These are phyloP conservation scores for Eutypella sp. DNA, from an alignment of 2,329 filamentous ascomycete species.

Conservation along the genomic window DNA sequence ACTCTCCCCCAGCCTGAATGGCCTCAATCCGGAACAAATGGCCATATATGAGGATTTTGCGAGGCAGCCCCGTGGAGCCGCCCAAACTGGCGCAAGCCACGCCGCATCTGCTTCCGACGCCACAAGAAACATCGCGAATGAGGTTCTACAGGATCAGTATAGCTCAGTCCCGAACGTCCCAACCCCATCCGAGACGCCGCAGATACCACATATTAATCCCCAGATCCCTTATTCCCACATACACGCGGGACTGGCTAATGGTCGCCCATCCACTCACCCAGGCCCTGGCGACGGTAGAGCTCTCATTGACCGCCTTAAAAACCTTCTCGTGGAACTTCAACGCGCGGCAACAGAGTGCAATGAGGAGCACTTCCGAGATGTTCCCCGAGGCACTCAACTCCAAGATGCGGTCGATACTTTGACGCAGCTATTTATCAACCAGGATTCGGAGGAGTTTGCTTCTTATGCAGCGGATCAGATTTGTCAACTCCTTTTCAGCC, in stretches of 20 bases:
- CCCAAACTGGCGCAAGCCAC: slow-evolving; percentile 52
- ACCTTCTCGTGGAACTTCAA: slow-evolving; percentile 54
- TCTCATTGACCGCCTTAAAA: slow-evolving; percentile 51
- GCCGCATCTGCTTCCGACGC: slow-evolving; percentile 55
- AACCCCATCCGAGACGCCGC: slow-evolving; percentile 55
- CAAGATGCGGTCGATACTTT: slow-evolving; percentile 60
- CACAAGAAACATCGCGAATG: slow-evolving; percentile 57
- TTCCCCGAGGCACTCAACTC: slow-evolving; percentile 54
- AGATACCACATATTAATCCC: slow-evolving; percentile 46
- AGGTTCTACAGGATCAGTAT: slow-evolving; percentile 60
- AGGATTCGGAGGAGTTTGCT: slow-evolving; percentile 56
- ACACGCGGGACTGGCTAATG: slow-evolving; percentile 46
- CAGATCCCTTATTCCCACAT: slow-evolving; percentile 54
- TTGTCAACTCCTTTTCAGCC: slow-evolving; percentile 49
- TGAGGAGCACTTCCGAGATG: slow-evolving; percentile 56
- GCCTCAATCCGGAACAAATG: slow-evolving; percentile 86
- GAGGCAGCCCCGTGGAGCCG: slow-evolving; percentile 66
- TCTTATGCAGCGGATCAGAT: slow-evolving; percentile 58
- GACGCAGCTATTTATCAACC: slow-evolving; percentile 58
- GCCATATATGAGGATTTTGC: slow-evolving; percentile 97
- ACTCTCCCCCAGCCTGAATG: slow-evolving; percentile 62
- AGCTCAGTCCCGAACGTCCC: slow-evolving; percentile 51
- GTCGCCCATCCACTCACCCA: slow-evolving; percentile 39
- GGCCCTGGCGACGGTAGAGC: slow-evolving; percentile 47
- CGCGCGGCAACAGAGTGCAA: slow-evolving; percentile 46